Evolutionary conservation across 1,139 yeast genomes (phyloP).

Genomic region (Candida glucosophila): DNA sequence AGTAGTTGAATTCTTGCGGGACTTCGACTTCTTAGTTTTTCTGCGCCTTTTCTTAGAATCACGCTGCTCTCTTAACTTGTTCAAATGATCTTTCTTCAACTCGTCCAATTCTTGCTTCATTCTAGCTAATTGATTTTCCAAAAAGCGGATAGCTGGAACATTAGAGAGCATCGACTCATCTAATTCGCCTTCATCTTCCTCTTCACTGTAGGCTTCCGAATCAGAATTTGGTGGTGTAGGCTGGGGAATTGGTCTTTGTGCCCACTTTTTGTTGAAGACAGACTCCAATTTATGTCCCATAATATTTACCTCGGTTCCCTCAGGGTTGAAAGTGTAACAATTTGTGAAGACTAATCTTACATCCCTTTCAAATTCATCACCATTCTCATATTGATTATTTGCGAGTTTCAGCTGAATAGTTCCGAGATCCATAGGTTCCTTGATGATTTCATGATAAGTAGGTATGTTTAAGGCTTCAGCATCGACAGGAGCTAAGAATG

Average conservation of each 20-base stretch:
- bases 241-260: conserved; percentile 74
- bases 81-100: conserved; percentile 61
- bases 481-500: conserved; percentile 90
- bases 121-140: conserved; percentile 77
- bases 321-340: conserved; percentile 90
- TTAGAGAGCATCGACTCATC: conserved; percentile 68
- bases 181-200: conserved; percentile 54
- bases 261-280: conserved; percentile 83
- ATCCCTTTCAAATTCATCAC: conserved; percentile 81
- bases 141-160: conserved; percentile 76
- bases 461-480: conserved; percentile 93
- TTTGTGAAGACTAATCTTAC: conserved; percentile 76
- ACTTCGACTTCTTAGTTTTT: conserved; percentile 24
- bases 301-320: conserved; percentile 87
- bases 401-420: conserved; percentile 74
- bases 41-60: conserved; percentile 42
- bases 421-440: conserved; percentile 91
- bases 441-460: conserved; percentile 73
- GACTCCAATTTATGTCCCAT: conserved; percentile 92
- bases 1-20: conserved; percentile 7
- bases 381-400: conserved; percentile 82
- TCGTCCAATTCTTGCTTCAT: conserved; percentile 81
- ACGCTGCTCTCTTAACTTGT: conserved; percentile 45
- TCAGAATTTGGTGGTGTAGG: conserved; percentile 39
- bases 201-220: conserved; percentile 23